These are phyloP conservation scores for Colletotrichum viniferum DNA, from an alignment of 2,329 filamentous ascomycete species.

Conservation along the genomic window DNA sequence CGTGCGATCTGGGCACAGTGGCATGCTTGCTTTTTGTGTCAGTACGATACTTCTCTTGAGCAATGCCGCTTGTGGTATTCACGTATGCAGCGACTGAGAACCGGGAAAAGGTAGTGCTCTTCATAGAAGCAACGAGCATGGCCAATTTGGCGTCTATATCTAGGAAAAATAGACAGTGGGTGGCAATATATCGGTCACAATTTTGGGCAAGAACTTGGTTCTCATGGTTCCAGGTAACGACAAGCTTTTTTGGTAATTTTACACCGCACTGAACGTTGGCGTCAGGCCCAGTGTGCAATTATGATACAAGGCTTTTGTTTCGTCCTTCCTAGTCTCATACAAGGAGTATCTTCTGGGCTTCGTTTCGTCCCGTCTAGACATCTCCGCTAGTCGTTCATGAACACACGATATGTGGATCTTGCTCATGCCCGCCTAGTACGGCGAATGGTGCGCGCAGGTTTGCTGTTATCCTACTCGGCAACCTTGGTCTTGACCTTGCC, in stretches of 20 bases:
- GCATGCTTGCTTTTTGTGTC: not conserved
- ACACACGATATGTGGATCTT: not conserved
- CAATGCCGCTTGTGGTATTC: not conserved
- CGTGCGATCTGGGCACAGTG: not conserved
- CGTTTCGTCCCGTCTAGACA: not conserved
- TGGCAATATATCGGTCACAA: not conserved
- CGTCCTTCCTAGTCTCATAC: not conserved
- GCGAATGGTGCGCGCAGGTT: not conserved
- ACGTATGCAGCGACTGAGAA: not conserved
- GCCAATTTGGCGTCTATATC: not conserved
- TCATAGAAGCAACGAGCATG: not conserved
- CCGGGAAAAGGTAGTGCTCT: not conserved
- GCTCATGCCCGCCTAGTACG: slow-evolving; percentile 2
- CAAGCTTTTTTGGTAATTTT: not conserved
- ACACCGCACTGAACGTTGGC: not conserved
- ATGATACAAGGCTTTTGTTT: slow-evolving; percentile 14
- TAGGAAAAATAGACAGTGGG: not conserved
- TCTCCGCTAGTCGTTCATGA: not conserved
- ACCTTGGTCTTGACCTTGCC: slow-evolving; percentile 37
- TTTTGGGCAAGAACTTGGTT: not conserved
- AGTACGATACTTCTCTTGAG: not conserved
- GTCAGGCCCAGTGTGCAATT: not conserved
- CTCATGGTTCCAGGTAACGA: not conserved
- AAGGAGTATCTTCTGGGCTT: not conserved
- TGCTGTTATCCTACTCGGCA: slow-evolving; percentile 8